Base-by-base conservation (phyloP, 441 rosid species). In the Adansonia grandidieri region DNA sequence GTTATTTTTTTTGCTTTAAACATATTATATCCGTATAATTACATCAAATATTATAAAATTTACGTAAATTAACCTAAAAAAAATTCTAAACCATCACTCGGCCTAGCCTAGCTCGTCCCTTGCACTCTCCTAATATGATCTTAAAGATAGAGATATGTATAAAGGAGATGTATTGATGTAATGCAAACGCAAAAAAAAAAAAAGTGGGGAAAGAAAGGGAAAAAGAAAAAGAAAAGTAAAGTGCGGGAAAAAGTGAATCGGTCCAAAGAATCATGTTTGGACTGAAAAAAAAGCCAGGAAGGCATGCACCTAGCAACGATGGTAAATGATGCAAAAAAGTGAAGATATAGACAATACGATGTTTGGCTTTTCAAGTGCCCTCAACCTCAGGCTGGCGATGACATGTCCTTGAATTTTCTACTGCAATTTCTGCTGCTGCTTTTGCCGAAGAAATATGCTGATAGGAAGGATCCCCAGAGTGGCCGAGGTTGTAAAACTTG, bases 401-500 rank as follows among this genome's bases (percentile, higher is more conserved):
- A 42, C 45, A 20, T 77, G 68, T 68, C 53, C 15, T 24, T 6
- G 10, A 7, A 17, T 32, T 56, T 61, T 61, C 66, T 61, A 2
- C 32, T 69, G 75, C 14, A 61, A 5, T 48, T 71, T 62, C 80
- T 61, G 14, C 65, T 48, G 48, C 51, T 47, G 60, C 32, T 28
- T 28, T 37, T 28, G 44, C 42, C 14, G 71, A 58, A 66, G 64
- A 65, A 14, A 10, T 61, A 2, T 40, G 54, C 9, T n/a, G 13
- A 63, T 17, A 32, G 28, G 53, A 7, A 60, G 44, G 5, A 14
- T 9, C 53, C 53, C 20, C 24, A 57, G 24, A 71, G 71, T 45
- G 56, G 60, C 80, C 60, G 63, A 47, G 79, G 50, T 47, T 58
- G 48, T 47, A 54, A 45, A 69, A 24, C 14, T 54, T 69, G 74